Conservation (phyloP, 495 filamentous ascomycete genomes). For the Jackrogersella minutella region DNA sequence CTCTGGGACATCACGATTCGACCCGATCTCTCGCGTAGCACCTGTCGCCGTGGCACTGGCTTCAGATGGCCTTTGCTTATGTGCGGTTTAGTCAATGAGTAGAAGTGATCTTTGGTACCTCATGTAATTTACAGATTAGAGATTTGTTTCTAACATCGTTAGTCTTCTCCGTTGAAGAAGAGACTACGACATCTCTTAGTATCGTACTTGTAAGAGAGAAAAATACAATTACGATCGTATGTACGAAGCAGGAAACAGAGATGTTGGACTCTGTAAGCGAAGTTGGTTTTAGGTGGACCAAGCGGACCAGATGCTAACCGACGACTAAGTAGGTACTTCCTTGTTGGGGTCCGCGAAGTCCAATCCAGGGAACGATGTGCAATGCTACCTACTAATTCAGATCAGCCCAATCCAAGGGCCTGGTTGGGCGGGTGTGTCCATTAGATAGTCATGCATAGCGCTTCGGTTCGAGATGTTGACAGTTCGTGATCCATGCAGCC, state of each 20-base stretch:
- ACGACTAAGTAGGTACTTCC: constrained; percentile 3
- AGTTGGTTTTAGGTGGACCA: constrained; percentile 21
- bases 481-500: constrained; percentile 9
- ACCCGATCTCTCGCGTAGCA: constrained; percentile 1
- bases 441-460: constrained; percentile 27
- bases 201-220: neutral
- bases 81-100: neutral
- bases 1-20: neutral
- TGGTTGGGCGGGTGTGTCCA: constrained; percentile 24
- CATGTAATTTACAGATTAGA: neutral
- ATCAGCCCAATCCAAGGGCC: constrained; percentile 35
- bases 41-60: neutral
- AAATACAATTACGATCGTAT: constrained; percentile 1
- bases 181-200: neutral
- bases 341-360: constrained; percentile 15
- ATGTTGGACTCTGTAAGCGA: constrained; percentile 27
- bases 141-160: neutral
- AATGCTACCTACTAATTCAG: constrained; percentile 28
- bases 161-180: neutral
- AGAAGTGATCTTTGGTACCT: neutral
- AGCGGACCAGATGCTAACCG: constrained; percentile 22
- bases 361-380: constrained; percentile 8
- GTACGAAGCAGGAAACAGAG: neutral
- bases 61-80: neutral
- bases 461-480: constrained; percentile 29